These are phyloP conservation scores for Diaporthe humulicola DNA, from an alignment of 2,329 filamentous ascomycete genomes.

Conservation along the genomic window DNA sequence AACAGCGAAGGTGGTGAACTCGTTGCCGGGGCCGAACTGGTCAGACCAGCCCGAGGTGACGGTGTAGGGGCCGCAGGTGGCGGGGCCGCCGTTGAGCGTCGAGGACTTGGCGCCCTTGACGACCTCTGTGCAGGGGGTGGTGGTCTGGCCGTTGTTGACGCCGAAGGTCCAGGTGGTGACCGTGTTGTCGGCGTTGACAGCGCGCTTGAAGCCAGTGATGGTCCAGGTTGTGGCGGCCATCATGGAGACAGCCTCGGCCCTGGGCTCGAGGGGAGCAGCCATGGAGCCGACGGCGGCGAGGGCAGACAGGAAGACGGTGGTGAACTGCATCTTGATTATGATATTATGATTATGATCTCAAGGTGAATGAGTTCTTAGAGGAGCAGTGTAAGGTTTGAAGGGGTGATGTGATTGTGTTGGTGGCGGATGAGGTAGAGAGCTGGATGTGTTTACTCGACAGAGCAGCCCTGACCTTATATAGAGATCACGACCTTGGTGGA, in stretches of 20 bases:
- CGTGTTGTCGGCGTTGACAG: slow-evolving; percentile 55
- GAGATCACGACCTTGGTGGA: slow-evolving; percentile 5
- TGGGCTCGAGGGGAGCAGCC: slow-evolving; percentile 45
- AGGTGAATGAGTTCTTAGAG: neutral
- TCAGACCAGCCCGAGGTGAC: slow-evolving; percentile 68
- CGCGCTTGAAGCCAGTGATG: slow-evolving; percentile 53
- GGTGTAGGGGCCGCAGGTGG: slow-evolving; percentile 62
- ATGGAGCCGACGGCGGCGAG: slow-evolving; percentile 45
- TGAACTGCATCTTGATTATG: slow-evolving; percentile 52
- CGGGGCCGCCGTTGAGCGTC: slow-evolving; percentile 52
- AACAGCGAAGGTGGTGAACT: slow-evolving; percentile 68
- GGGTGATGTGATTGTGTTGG: neutral
- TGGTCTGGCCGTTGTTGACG: slow-evolving; percentile 52
- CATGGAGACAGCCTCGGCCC: slow-evolving; percentile 44
- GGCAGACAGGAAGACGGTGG: slow-evolving; percentile 45
- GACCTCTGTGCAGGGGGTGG: slow-evolving; percentile 51
- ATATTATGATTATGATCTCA: slow-evolving; percentile 11
- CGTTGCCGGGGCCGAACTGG: slow-evolving; percentile 64
- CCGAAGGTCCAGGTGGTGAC: slow-evolving; percentile 57
- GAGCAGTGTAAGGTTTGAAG: neutral
- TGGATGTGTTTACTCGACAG: neutral
- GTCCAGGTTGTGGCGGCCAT: slow-evolving; percentile 54
- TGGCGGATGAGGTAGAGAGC: slow-evolving; percentile 5
- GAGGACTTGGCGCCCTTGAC: slow-evolving; percentile 51
- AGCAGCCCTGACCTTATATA: slow-evolving; percentile 30